Conservation (phyloP, 192 early-diverging fungal species). For the Dimargaris cristalligena region DNA sequence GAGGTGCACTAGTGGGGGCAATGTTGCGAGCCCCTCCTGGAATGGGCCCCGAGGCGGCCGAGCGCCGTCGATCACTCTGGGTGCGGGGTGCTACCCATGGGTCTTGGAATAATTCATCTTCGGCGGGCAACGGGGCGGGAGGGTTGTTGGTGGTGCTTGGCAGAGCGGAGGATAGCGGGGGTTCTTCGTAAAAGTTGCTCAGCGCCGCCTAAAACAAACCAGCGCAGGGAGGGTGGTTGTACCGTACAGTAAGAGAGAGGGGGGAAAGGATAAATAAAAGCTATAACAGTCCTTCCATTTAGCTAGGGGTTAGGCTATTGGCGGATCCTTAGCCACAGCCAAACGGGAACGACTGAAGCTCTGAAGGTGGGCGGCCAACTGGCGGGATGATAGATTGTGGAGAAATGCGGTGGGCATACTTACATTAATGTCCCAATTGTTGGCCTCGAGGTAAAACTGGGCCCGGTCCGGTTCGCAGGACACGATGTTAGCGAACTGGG, state of each 20-base stretch:
- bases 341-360: no score
- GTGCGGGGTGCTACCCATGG: conserved; percentile 9
- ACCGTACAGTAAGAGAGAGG: no score
- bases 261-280: no score
- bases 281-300: no score
- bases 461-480: conserved; percentile 37
- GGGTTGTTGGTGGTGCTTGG: conserved; percentile 18
- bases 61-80: conserved; percentile 9
- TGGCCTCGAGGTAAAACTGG: conserved; percentile 53
- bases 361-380: no score
- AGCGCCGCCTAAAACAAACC: conserved; percentile 39
- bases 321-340: no score
- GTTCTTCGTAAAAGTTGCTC: conserved; percentile 50
- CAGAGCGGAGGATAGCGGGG: conserved; percentile 28
- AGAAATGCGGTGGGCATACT: no score
- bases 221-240: no score
- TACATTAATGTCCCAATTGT: conserved; percentile 67
- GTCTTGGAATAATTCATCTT: conserved; percentile 12
- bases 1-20: conserved; percentile 1
- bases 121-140: conserved; percentile 21
- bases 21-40: not conserved
- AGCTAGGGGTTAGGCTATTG: no score
- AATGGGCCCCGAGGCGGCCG: conserved; percentile 7
- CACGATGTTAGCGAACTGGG: conserved; percentile 37
- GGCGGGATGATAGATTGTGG: no score